Evolutionary conservation across 306 rosid species (phyloP).

Genomic region (Castanospermum australe): DNA sequence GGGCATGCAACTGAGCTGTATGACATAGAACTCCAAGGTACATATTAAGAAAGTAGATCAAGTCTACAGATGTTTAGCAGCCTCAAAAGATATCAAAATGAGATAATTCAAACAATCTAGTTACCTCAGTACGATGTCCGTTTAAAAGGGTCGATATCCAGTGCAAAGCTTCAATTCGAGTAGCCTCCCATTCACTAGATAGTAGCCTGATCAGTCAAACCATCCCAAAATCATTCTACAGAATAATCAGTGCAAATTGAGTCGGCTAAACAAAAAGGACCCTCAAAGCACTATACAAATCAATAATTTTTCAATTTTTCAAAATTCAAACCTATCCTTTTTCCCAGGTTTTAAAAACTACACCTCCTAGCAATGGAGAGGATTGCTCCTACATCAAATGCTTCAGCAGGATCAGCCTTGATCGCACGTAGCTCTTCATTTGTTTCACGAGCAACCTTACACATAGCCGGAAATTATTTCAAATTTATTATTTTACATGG

Average conservation of each 20-base stretch:
- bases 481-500: constrained; percentile 9
- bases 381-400: constrained; percentile 82
- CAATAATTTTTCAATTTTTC: constrained; percentile 11
- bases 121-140: constrained; percentile 82
- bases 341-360: constrained; percentile 27
- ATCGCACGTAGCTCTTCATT: constrained; percentile 91
- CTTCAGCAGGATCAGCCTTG: constrained; percentile 83
- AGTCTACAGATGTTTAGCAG: not conserved
- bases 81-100: constrained; percentile 20
- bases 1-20: constrained; percentile 15
- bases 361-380: constrained; percentile 83
- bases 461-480: constrained; percentile 16
- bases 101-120: constrained; percentile 8
- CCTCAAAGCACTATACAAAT: not conserved
- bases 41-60: constrained; percentile 8
- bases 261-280: constrained; percentile 20
- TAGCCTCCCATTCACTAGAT: constrained; percentile 91
- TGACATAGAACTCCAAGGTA: constrained; percentile 9
- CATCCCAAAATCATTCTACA: constrained; percentile 26
- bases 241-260: constrained; percentile 24
- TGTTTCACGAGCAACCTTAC: constrained; percentile 95
- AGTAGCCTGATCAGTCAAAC: constrained; percentile 74
- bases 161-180: constrained; percentile 92
- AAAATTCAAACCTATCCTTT: constrained; percentile 22
- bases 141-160: constrained; percentile 90